Evolutionary conservation across 1,284 basidiomycete species (phyloP).

Genomic region (Exobasidium cylindrosporum): DNA sequence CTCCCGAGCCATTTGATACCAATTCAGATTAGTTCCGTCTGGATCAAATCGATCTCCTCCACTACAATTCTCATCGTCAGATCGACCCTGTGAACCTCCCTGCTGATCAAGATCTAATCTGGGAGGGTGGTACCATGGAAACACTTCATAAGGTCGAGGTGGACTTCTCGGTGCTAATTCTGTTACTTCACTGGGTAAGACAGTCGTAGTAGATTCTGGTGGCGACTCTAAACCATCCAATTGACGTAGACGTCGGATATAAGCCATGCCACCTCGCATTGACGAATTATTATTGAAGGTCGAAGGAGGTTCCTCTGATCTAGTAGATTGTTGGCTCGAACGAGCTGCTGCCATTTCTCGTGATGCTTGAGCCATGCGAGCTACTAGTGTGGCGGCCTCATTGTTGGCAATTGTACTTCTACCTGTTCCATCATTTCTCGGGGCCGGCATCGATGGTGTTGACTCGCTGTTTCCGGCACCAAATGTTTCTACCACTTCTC

Average conservation of each 20-base stretch:
- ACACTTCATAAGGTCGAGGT: slow-evolving; percentile 8
- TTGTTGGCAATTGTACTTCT: neutral
- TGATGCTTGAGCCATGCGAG: slow-evolving; percentile 4
- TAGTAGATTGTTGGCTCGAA: neutral
- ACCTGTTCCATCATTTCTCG: neutral
- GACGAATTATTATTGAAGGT: neutral
- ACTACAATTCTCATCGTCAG: neutral
- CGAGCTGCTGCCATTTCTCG: neutral
- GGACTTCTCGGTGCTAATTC: neutral
- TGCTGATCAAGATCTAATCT: neutral
- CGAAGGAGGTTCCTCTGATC: neutral
- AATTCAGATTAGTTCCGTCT: neutral
- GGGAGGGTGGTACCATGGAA: slow-evolving; percentile 10
- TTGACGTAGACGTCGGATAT: slow-evolving; percentile 2
- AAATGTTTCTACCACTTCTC: neutral
- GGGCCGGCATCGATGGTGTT: neutral
- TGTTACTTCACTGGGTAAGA: neutral
- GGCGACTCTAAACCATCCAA: slow-evolving; percentile 6
- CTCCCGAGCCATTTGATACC: slow-evolving; percentile 8
- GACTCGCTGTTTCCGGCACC: neutral
- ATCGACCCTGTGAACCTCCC: neutral
- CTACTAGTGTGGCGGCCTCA: slow-evolving; percentile 1
- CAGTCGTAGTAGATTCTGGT: neutral
- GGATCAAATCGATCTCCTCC: slow-evolving; percentile 7
- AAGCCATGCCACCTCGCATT: slow-evolving; percentile 6